Conservation (phyloP, 2,329 filamentous ascomycete species). For the Lithohypha guttulata region DNA sequence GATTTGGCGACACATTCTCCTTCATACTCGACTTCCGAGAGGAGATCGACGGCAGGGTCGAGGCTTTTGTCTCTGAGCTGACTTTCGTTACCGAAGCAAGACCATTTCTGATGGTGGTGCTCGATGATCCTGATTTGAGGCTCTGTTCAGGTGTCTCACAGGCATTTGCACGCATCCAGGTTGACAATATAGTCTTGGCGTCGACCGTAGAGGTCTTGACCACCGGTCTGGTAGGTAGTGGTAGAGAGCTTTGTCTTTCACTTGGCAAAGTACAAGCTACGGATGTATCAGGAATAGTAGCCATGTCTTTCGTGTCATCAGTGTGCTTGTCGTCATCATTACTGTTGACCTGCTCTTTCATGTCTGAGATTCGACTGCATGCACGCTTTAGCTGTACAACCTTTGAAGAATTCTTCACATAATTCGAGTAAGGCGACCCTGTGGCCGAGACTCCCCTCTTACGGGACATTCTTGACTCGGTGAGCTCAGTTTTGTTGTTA, state of each 20-base stretch:
- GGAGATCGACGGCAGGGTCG: not conserved
- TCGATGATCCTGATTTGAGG: not conserved
- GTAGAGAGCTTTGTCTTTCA: not conserved
- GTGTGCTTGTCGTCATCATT: too few species aligned
- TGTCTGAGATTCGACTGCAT: not conserved
- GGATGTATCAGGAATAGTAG: too few species aligned
- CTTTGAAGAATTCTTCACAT: not conserved
- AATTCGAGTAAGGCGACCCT: conserved; percentile 17
- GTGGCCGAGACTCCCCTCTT: conserved; percentile 9
- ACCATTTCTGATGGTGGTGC: not conserved
- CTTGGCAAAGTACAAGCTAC: too few species aligned
- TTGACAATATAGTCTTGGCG: conserved; percentile 1
- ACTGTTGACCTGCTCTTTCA: too few species aligned
- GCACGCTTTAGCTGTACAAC: not conserved
- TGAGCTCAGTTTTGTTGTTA: not conserved
- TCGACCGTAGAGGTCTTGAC: not conserved
- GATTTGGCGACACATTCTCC: not conserved
- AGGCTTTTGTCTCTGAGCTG: too few species aligned
- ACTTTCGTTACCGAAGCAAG: too few species aligned
- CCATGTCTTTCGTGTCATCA: too few species aligned
- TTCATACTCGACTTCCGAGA: conserved; percentile 1
- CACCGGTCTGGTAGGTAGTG: not conserved
- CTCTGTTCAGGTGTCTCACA: too few species aligned
- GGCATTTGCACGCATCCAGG: not conserved
- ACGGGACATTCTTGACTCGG: not conserved